Conservation (phyloP, 495 filamentous ascomycete genomes). For the Penicillium riverlandense region DNA sequence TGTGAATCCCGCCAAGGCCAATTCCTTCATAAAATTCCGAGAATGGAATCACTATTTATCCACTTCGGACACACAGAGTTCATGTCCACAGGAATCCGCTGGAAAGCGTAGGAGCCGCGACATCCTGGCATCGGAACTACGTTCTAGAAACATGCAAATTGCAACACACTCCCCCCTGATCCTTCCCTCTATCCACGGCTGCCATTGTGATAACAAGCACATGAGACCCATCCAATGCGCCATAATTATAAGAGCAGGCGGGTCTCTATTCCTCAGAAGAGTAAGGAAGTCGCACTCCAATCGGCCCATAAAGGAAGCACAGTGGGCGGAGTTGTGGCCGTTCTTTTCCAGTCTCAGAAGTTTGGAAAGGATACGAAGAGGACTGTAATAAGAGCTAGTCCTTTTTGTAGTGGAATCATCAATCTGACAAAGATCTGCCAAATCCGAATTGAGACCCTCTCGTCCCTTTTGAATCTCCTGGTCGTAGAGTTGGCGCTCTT, state of each 20-base stretch:
- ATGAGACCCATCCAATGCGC: constrained; percentile 39
- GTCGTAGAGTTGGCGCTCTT: constrained; percentile 13
- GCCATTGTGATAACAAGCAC: constrained; percentile 24
- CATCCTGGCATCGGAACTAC: constrained; percentile 15
- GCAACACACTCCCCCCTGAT: constrained; percentile 34
- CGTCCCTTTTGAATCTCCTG: constrained; percentile 20
- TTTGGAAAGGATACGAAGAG: constrained; percentile 24
- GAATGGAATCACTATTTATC: no score
- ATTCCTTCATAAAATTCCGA: no score
- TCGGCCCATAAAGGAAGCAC: constrained; percentile 24
- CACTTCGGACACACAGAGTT: no score
- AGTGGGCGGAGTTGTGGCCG: constrained; percentile 11
- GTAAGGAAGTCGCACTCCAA: constrained; percentile 26
- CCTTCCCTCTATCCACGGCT: constrained; percentile 29
- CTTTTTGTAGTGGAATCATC: constrained; percentile 23
- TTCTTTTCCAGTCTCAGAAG: constrained; percentile 15
- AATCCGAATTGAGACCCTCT: constrained; percentile 22
- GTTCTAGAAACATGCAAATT: constrained; percentile 39
- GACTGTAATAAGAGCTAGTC: constrained; percentile 31
- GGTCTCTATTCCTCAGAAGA: constrained; percentile 28
- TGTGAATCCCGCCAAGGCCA: no score
- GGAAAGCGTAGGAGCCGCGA: constrained; percentile 31
- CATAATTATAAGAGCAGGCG: constrained; percentile 35
- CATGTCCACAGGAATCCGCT: constrained; percentile 73
- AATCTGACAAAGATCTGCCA: constrained; percentile 32